Conservation (phyloP, 2,329 filamentous ascomycete species). For the Alternaria sp. region DNA sequence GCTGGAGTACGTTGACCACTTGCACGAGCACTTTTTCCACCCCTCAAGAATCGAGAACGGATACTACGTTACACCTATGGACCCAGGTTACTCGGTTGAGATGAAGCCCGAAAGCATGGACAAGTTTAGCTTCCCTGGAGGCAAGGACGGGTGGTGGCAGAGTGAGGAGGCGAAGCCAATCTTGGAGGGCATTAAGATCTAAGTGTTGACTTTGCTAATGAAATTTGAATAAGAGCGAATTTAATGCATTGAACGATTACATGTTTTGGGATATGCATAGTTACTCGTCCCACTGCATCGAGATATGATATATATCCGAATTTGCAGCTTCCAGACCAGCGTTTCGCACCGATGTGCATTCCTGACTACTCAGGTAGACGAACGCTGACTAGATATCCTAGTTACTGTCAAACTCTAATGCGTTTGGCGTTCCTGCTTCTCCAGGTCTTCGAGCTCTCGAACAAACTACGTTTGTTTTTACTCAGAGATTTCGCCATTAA, state of each 20-base stretch:
- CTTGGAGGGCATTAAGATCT: constrained; percentile 65
- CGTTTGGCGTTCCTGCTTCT: too few species aligned
- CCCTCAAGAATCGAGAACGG: constrained; percentile 82
- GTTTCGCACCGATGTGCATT: too few species aligned
- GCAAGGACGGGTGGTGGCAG: constrained; percentile 85
- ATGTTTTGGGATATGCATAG: not conserved
- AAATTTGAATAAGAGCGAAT: not conserved
- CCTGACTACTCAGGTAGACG: too few species aligned
- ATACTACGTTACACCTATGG: constrained; percentile 85
- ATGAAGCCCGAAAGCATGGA: constrained; percentile 93
- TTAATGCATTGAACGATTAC: not conserved
- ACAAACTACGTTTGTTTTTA: too few species aligned
- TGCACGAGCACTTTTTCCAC: constrained; percentile 92
- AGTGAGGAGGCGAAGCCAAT: constrained; percentile 80
- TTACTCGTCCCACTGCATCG: not conserved
- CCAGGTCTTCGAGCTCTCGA: too few species aligned
- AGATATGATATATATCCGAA: not conserved
- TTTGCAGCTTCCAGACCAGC: not conserved
- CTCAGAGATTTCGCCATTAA: too few species aligned
- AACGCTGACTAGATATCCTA: too few species aligned
- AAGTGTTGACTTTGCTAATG: not conserved
- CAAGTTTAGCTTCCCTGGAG: constrained; percentile 77
- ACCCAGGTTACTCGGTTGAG: constrained; percentile 90
- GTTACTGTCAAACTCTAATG: too few species aligned
- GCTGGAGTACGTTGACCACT: constrained; percentile 90